Conservation (phyloP, 768 basidiomycete species). For the Vararia minispora region DNA sequence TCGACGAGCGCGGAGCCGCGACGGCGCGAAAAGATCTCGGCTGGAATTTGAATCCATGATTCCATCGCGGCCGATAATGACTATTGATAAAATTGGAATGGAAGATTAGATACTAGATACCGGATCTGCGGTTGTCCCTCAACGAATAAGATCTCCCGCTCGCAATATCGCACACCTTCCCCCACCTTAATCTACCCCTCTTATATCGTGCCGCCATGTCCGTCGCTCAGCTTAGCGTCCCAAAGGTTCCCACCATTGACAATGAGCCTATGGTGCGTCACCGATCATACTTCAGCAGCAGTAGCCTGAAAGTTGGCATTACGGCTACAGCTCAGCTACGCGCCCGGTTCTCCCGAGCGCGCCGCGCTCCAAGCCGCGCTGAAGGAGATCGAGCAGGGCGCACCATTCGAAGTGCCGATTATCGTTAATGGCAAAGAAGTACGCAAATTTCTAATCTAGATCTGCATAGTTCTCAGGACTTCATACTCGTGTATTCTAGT, state of each 20-base stretch:
- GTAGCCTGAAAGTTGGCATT: too few relatives aligned
- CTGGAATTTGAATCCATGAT: too few relatives aligned
- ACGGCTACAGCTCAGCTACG: constrained; percentile 54
- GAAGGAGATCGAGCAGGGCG: constrained; percentile 65
- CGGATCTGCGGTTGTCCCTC: too few relatives aligned
- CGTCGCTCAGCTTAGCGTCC: constrained; percentile 65
- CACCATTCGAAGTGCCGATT: constrained; percentile 90
- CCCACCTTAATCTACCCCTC: neutral
- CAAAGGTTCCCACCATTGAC: constrained; percentile 74
- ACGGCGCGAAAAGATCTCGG: too few relatives aligned
- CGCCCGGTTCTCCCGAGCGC: constrained; percentile 70
- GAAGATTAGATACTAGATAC: too few relatives aligned
- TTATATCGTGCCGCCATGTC: constrained; percentile 18
- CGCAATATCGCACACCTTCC: too few relatives aligned
- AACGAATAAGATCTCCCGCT: too few relatives aligned
- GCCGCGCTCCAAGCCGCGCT: constrained; percentile 60
- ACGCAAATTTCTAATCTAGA: constrained; percentile 17
- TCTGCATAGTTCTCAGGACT: neutral
- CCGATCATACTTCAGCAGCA: neutral
- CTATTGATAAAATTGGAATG: too few relatives aligned
- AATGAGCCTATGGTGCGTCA: constrained; percentile 91
- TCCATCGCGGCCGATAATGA: too few relatives aligned
- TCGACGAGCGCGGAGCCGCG: too few relatives aligned
- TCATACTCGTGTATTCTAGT: constrained; percentile 26
- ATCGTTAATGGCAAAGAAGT: constrained; percentile 85